Evolutionary conservation across 768 basidiomycete genomes (phyloP).

Genomic region (Mycena filopes): DNA sequence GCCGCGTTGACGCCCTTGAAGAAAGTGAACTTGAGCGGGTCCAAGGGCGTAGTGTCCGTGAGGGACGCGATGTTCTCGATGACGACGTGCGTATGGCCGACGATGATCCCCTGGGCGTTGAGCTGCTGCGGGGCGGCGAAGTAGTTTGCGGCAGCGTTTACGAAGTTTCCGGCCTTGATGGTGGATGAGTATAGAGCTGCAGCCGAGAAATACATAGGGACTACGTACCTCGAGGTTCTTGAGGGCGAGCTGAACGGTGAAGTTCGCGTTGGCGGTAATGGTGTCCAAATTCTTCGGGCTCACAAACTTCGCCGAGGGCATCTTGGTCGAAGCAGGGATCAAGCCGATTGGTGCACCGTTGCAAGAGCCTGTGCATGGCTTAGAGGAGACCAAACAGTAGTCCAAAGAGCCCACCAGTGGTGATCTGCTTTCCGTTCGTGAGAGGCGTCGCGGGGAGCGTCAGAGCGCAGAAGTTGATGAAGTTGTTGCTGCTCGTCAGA

Average conservation of each 20-base stretch:
- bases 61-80: neutral
- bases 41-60: neutral
- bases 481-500: conserved; percentile 61
- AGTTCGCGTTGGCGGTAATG: conserved; percentile 52
- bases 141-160: neutral
- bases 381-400: too few relatives aligned
- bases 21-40: neutral
- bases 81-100: neutral
- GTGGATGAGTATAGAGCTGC: neutral
- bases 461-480: conserved; percentile 63
- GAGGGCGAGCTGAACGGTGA: conserved; percentile 56
- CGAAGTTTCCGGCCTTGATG: too few relatives aligned
- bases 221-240: conserved; percentile 14
- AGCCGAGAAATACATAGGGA: neutral
- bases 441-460: too few relatives aligned
- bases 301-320: conserved; percentile 55
- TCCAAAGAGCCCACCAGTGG: neutral
- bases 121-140: too few relatives aligned
- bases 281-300: conserved; percentile 54
- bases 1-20: neutral
- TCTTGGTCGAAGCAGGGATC: conserved; percentile 53
- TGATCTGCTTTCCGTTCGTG: conserved; percentile 57
- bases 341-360: conserved; percentile 45
- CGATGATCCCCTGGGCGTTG: neutral
- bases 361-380: conserved; percentile 1